These are phyloP conservation scores for Fraxinus anomala DNA, from an alignment of 257 asterid genomes.

Conservation along the genomic window DNA sequence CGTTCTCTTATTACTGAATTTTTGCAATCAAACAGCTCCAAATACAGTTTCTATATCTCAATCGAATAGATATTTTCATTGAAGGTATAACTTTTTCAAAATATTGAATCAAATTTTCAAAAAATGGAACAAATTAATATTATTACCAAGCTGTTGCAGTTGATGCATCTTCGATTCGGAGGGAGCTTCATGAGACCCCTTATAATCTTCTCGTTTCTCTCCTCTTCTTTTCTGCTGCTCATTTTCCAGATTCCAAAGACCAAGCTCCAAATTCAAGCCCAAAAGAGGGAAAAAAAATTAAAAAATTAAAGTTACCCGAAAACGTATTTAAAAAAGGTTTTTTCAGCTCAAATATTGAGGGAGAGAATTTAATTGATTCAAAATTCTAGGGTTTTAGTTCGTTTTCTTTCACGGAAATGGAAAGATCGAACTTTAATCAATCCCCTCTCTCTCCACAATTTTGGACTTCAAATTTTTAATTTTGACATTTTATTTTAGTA, in stretches of 20 bases:
- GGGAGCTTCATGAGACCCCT: conserved; percentile 98
- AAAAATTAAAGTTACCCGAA: neutral
- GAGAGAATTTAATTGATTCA: conserved; percentile 9
- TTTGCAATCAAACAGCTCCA: neutral
- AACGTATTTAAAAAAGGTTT: neutral
- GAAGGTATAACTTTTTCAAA: conserved; percentile 2
- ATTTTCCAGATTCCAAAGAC: conserved; percentile 34
- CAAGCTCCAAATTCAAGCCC: conserved; percentile 19
- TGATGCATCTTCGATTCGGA: conserved; percentile 94
- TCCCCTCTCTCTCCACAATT: conserved; percentile 20
- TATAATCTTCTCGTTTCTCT: conserved; percentile 85
- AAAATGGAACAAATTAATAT: conserved; percentile 1
- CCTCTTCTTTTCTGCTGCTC: conserved; percentile 80
- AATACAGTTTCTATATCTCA: neutral
- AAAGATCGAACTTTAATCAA: conserved; percentile 28
- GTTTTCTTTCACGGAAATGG: conserved; percentile 17
- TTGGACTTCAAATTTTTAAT: conserved; percentile 27
- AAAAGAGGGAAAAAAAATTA: neutral
- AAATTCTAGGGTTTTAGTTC: conserved; percentile 31
- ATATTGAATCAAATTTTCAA: neutral
- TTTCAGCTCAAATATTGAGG: conserved; percentile 14
- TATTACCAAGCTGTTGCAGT: conserved; percentile 90
- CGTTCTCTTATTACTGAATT: neutral
- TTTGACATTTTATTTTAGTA: conserved; percentile 7
- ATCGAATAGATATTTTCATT: neutral